Evolutionary conservation across 805 yeast species (phyloP), one percentile per base, ranked within the genome.

Genomic region (Starmerella sirachaensis): DNA sequence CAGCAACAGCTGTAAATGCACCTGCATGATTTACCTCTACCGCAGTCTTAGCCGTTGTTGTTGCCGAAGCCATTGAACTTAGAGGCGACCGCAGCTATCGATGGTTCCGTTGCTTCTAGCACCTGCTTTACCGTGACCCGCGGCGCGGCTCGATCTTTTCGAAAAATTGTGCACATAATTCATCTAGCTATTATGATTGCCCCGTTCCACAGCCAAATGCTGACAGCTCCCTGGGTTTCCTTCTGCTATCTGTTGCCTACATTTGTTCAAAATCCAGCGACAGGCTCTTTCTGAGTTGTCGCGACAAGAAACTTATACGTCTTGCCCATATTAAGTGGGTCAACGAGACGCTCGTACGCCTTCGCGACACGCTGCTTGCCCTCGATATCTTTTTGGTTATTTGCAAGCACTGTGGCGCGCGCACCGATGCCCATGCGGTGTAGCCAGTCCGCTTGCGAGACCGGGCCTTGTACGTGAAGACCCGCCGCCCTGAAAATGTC

Each of bases 381-480:
- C 14, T 71, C 70, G 29, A 64, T 52, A 20, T 57, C 53, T 5
- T 52, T 49, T 26, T 65, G 68, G 7, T 58, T 52, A 30, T 68
- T 62, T 9, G 71, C 63, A 25, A 81, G 59, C 21, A 51, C 45
- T 1, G 61, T 55, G 6, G 78, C 72, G 20, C 93, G 63, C 42
- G 74, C 71, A 0, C 78, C 83, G 23, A 83, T 72, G 0, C 94
- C 94, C 66, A 81, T 61, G 26, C 68, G 66, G 48, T 78, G 78
- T 16, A 83, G 63, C 76, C 84, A 83, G 52, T 78, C 82, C 6
- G 84, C 88, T 53, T 83, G 94, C 29, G 74, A 75, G 1, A 66
- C 68, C 1, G 84, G 80, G 0, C 83, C 86, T 42, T 62, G 63
- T 4, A 56, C 59, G 11, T 53, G 43, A 35, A 63, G 52, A 1